A percentile compares a stretch with the other conserved stretches of the same genome.
Evolutionary conservation across 169 alveolate genomes (phyloP).

Genomic region (Cryptosporidium andersoni): DNA sequence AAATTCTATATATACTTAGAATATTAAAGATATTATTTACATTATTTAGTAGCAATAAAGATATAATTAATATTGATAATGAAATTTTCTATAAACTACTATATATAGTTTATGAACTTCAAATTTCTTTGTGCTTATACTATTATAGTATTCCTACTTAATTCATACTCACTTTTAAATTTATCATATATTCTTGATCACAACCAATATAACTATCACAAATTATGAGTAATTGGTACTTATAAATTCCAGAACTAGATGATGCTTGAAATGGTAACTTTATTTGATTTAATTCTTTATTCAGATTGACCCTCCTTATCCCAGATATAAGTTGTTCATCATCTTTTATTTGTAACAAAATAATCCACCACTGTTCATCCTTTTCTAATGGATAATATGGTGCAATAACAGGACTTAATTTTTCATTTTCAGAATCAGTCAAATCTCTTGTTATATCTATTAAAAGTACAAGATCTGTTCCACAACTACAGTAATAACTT

Average conservation of each 20-base stretch:
- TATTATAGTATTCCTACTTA: too few species aligned
- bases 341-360: constrained; percentile 87
- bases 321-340: constrained; percentile 72
- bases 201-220: constrained; percentile 85
- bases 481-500: constrained; percentile 62
- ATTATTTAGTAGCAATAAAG: too few species aligned
- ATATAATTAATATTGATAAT: too few species aligned
- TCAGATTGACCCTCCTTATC: constrained; percentile 61
- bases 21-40: too few species aligned
- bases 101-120: too few species aligned
- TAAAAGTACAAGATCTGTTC: constrained; percentile 65
- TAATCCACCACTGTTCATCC: constrained; percentile 99
- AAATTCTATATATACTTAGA: too few species aligned
- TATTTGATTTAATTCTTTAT: constrained; percentile 74
- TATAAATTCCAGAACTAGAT: constrained; percentile 75
- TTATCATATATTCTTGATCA: constrained; percentile 79
- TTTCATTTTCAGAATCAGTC: constrained; percentile 69
- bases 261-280: constrained; percentile 86
- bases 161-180: too few species aligned
- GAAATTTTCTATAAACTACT: too few species aligned
- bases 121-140: too few species aligned
- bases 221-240: constrained; percentile 67
- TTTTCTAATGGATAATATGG: constrained; percentile 94
- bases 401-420: constrained; percentile 32
- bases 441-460: constrained; percentile 75